A percentile compares a stretch with the other conserved stretches of the same genome.
Conservation (phyloP, 2,329 filamentous ascomycete genomes). For the Myriosclerotinia scirpicola region DNA sequence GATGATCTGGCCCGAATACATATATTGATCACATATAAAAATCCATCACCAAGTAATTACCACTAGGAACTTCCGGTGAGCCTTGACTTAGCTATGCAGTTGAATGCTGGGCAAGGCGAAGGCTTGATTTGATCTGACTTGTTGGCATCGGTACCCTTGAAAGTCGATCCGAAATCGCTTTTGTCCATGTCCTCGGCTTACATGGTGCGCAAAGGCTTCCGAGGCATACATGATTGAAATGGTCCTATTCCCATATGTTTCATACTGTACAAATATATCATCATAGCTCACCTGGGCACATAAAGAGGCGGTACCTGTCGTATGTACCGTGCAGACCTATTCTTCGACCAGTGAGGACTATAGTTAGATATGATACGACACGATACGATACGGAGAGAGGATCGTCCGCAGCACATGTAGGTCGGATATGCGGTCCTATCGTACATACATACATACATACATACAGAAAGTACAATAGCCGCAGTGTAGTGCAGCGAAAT, state of each 20-base stretch:
- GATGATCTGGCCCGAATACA: conserved; percentile 5
- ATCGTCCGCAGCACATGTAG: conserved; percentile 15
- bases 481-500: conserved; percentile 14
- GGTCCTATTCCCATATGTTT: not conserved
- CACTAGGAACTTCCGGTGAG: conserved; percentile 5
- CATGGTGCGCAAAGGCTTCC: not conserved
- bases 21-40: conserved; percentile 7
- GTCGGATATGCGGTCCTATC: conserved; percentile 18
- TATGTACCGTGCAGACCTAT: conserved; percentile 1
- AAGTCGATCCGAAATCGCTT: conserved; percentile 1
- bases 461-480: conserved; percentile 5
- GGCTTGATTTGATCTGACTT: conserved; percentile 7
- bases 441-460: conserved; percentile 13
- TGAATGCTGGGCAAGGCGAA: conserved; percentile 5
- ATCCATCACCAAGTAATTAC: not conserved
- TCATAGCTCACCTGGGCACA: not conserved
- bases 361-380: conserved; percentile 6
- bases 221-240: not conserved
- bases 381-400: conserved; percentile 5
- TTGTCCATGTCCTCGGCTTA: not conserved
- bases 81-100: not conserved
- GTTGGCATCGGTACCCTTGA: not conserved
- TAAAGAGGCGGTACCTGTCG: not conserved
- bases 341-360: conserved; percentile 4
- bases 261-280: conserved; percentile 13